Evolutionary conservation across 805 yeast species (phyloP), one percentile per base, ranked within the genome.

Genomic region (Tetrapisispora fleetii): DNA sequence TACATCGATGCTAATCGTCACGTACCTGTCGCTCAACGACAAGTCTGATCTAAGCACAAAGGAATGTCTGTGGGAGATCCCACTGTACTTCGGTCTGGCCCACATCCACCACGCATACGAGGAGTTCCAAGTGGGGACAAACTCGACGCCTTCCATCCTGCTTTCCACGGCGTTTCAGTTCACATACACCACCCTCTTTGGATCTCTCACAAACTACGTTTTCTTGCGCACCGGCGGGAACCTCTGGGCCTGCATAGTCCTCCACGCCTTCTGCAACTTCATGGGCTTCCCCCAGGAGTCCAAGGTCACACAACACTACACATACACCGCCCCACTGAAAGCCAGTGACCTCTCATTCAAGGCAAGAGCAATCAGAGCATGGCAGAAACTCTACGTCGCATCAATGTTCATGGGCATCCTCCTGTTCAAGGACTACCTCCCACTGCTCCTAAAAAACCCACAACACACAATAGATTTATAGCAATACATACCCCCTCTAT

Each of bases 61-160:
- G 4, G 41, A 50, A 19, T 48, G 60, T 30, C 32, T 58, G 7
- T 54, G 58, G 57, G 48, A 53, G 41, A 54, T 61, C 2, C 65
- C 66, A 0, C 38, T 63, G 14, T 63, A 58, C 49, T 66, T 66
- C 45, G 69, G 69, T 5, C 40, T 65, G 4, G 69, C 70, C 0
- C 70, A 66, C 48, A 44, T 57, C 9, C 70, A 66, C 45, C 70
- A 66, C 48, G 68, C 62, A 0, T 63, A 57, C 46, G 67, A 63
- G 44, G 38, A 53, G 39, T 53, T 51, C 21, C 49, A 52, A 6
- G 35, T 45, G 16, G 64, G 65, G 1, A 44, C 50, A 5, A 43
- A 55, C 16, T 44, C 54, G 2, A 8, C 52, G 5, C 21, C 48
- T 3, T 51, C 55, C 5, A 56, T 66, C 16, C 2, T 55, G 1